phyloP scores from a whole-genome alignment of 139 green algal genomes.

The Tetradesmus lagerheimii region DNA sequence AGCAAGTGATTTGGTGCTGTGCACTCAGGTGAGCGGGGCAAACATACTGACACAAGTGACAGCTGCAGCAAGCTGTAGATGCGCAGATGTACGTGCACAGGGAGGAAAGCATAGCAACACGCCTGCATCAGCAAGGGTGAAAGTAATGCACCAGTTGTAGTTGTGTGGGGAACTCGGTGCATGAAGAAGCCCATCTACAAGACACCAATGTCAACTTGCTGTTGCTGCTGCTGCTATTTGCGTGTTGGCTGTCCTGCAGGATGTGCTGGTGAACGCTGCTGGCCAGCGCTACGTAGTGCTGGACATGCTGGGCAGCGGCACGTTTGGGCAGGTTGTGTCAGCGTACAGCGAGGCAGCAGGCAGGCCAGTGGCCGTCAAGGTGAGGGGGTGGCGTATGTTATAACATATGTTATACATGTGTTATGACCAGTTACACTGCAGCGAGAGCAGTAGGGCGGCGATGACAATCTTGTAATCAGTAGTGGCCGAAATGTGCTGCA shows the following conservation, averaged over 20 bases:
- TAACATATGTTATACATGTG: background rate
- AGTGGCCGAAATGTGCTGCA: no score
- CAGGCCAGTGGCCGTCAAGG: constrained; percentile 73
- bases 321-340: constrained; percentile 96
- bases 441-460: background rate
- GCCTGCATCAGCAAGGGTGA: no score
- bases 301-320: constrained; percentile 92
- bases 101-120: no score
- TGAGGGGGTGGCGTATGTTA: constrained; percentile 43
- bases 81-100: background rate
- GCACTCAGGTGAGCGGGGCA: constrained; percentile 55
- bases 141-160: no score
- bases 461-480: background rate
- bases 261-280: constrained; percentile 33
- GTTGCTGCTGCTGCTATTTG: constrained; percentile 9
- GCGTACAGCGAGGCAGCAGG: constrained; percentile 64
- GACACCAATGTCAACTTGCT: no score
- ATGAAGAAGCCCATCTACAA: no score
- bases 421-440: background rate
- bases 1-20: constrained; percentile 90
- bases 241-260: constrained; percentile 9
- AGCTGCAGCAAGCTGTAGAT: background rate
- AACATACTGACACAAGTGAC: constrained; percentile 61
- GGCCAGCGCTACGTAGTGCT: constrained; percentile 75
- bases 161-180: no score